Evolutionary conservation across 371 early-diverging fungal genomes (phyloP), one percentile per base, ranked within the genome.

Genomic region (Vairimorpha necatrix): DNA sequence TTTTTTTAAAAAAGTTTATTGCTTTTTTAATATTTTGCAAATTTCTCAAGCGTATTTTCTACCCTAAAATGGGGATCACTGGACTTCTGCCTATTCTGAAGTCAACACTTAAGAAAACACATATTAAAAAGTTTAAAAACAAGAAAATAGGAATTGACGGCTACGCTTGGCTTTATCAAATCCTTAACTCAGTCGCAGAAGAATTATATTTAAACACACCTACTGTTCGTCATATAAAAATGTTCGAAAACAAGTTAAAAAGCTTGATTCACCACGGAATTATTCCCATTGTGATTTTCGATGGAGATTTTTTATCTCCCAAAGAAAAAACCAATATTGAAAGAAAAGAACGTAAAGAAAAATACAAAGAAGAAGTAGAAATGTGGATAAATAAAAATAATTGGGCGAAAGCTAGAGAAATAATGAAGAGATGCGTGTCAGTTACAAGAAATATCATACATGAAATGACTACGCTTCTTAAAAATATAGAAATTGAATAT

Each of bases 261-360:
- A 26, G 48, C 9, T 77, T 85, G 14, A 22, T 39, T 28, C 63
- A 53, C 2, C 28, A 76, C 22, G 75, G 76, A 0, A 72, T 96
- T 20, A 87, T 75, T 22, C 96, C 96, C 6, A 67, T 79, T 0
- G 77, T 90, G 33, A 97, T 98, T 2, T 96, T 98, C 86, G 98
- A 98, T 82, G 99, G 99, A 32, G 91, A 91, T 16, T 84, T 84
- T 47, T 85, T 95, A 7, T 94, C 94, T 0, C 87, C 90, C 48
- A 97, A 97, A 80, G 76, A 82, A 22, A 76, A 71, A 11, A 96
- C 94, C 0, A 91, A 91, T 76, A 74, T 82, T 18, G 88, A 89
- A 32, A 87, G 96, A 18, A 73, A 84, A 65, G 54, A 73, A 16
- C 48, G 36, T 22, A 80, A 78, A 70, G 74, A 72, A 0, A 72